A percentile compares a stretch with the other conserved stretches of the same genome.
These are phyloP conservation scores for Podila horticola DNA, from an alignment of 192 early-diverging fungal genomes.

Conservation along the genomic window DNA sequence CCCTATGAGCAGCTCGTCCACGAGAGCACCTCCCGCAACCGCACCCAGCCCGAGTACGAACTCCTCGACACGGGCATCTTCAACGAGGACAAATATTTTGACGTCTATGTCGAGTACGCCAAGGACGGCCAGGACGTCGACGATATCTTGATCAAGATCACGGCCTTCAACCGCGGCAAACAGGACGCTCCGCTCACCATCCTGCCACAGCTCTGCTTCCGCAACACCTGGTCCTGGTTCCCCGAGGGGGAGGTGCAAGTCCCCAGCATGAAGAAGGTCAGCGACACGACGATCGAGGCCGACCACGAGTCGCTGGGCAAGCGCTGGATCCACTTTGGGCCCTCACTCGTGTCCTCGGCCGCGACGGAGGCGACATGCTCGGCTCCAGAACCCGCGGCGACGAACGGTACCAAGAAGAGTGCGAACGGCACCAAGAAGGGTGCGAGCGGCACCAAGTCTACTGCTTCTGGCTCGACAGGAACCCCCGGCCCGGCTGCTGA, in stretches of 20 bases:
- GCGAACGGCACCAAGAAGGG: background rate
- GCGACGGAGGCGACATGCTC: background rate
- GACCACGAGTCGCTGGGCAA: conserved; percentile 25
- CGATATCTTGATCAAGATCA: conserved; percentile 48
- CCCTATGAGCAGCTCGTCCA: conserved; percentile 39
- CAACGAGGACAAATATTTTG: conserved; percentile 49
- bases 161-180: conserved; percentile 33
- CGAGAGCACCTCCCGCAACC: conserved; percentile 11
- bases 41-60: conserved; percentile 29
- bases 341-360: background rate
- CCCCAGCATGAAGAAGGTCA: conserved; percentile 24
- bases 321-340: conserved; percentile 33
- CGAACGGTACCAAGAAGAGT: too few relatives aligned
- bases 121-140: conserved; percentile 39
- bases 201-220: conserved; percentile 45
- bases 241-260: conserved; percentile 23
- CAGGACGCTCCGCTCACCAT: conserved; percentile 29
- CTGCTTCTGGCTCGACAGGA: too few relatives aligned
- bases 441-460: background rate
- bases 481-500: conserved; percentile 12
- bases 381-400: background rate
- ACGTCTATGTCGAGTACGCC: conserved; percentile 49
- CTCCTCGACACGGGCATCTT: conserved; percentile 43
- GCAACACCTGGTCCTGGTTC: conserved; percentile 44
- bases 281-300: conserved; percentile 12